These are phyloP conservation scores for Avena atlantica DNA, from an alignment of 176 grass and related monocot species.

Conservation along the genomic window DNA sequence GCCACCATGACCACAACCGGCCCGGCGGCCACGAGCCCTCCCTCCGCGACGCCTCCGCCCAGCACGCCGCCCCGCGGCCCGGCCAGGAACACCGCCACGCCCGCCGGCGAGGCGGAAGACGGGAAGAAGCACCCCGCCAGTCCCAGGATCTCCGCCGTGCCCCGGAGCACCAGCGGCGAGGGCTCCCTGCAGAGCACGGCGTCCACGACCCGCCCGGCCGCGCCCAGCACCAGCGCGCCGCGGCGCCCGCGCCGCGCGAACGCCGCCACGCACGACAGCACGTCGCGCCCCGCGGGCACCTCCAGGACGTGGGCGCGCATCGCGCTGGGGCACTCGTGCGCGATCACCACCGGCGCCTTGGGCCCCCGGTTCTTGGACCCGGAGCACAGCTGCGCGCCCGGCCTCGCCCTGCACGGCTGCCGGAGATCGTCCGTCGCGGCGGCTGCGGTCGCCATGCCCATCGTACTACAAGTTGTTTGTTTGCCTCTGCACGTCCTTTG, in stretches of 20 bases:
- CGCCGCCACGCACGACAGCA: conserved; percentile 49
- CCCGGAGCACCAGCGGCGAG: conserved; percentile 39
- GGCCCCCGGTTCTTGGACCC: conserved; percentile 13
- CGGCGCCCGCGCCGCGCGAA: conserved; percentile 41
- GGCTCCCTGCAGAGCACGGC: conserved; percentile 54
- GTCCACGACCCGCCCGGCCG: conserved; percentile 41
- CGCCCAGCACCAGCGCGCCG: conserved; percentile 56
- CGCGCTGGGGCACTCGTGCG: conserved; percentile 62
- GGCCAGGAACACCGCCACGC: conserved; percentile 44
- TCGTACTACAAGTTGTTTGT: background rate
- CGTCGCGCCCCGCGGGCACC: conserved; percentile 56
- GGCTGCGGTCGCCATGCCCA: conserved; percentile 21
- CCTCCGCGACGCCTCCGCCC: conserved; percentile 46
- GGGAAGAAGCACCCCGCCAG: conserved; percentile 66
- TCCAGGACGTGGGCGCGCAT: conserved; percentile 62
- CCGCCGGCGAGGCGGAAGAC: background rate
- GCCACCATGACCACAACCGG: conserved; percentile 62
- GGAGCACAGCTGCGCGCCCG: conserved; percentile 3
- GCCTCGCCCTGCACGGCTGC: conserved; percentile 9
- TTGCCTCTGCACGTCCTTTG: background rate
- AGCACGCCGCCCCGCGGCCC: conserved; percentile 51
- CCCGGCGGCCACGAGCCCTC: conserved; percentile 59
- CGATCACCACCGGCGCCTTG: conserved; percentile 49
- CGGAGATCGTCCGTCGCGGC: conserved; percentile 9
- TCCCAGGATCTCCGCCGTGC: conserved; percentile 55